phyloP scores from a whole-genome alignment of 83 land plant species.

The Picea mariana region DNA sequence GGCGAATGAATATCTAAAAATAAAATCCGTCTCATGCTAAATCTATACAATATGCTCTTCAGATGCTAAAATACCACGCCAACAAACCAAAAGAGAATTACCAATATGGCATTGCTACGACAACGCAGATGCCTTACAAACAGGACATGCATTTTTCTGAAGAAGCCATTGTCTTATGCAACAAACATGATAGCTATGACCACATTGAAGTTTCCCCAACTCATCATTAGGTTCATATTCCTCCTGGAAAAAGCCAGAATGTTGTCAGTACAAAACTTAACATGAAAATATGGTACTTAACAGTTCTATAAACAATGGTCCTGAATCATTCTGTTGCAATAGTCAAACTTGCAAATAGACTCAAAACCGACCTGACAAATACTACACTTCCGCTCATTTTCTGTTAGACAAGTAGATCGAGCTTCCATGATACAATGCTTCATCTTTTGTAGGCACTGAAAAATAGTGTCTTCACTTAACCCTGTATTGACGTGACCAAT shows the following conservation, averaged over 20 bases:
- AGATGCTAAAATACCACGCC: background rate
- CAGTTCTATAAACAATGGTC: background rate
- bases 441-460: constrained; percentile 40
- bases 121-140: constrained; percentile 56
- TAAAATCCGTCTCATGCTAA: background rate
- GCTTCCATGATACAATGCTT: constrained; percentile 27
- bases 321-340: background rate
- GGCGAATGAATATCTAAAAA: background rate
- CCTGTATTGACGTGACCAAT: constrained; percentile 79
- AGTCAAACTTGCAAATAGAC: constrained; percentile 4
- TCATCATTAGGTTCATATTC: constrained; percentile 72
- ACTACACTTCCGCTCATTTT: constrained; percentile 56
- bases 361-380: constrained; percentile 61
- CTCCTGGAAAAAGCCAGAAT: constrained; percentile 45
- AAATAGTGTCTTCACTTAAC: constrained; percentile 57
- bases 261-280: background rate
- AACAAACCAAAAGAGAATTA: background rate
- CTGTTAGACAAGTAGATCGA: constrained; percentile 19
- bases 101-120: background rate
- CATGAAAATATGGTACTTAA: background rate
- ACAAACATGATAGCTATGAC: constrained; percentile 61
- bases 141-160: constrained; percentile 76
- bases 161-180: constrained; percentile 83
- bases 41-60: constrained; percentile 12
- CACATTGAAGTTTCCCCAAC: constrained; percentile 68